phyloP scores from a whole-genome alignment of 2,329 filamentous ascomycete species.

The Lachnellula cervina region DNA sequence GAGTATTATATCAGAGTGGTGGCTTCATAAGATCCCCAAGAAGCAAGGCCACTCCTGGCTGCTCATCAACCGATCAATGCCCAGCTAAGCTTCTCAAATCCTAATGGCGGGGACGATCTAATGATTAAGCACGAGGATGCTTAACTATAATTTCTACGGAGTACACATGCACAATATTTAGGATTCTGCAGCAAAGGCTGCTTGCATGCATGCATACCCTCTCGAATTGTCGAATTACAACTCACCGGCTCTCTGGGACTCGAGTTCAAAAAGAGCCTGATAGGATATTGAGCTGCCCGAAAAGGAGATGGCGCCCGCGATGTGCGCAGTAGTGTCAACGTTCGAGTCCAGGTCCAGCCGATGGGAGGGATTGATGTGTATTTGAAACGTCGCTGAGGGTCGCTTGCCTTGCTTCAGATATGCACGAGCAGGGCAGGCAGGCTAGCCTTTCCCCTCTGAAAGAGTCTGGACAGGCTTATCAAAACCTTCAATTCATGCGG shows the following conservation, averaged over 20 bases:
- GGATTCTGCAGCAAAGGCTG: too few species aligned
- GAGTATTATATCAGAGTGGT: not conserved
- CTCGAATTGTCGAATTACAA: too few species aligned
- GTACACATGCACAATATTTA: too few species aligned
- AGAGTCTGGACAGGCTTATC: constrained; percentile 14
- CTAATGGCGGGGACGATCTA: constrained; percentile 17
- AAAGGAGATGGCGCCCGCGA: not conserved
- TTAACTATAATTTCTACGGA: not conserved
- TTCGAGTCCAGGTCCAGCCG: not conserved
- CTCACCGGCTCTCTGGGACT: too few species aligned
- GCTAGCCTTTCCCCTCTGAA: not conserved
- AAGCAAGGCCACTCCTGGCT: constrained; percentile 3
- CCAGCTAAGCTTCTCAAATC: constrained; percentile 12
- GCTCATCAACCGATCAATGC: constrained; percentile 16
- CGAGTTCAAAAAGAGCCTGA: too few species aligned
- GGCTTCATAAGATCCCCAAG: constrained; percentile 8
- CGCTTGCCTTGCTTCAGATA: not conserved
- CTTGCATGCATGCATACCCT: too few species aligned
- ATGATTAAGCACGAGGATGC: constrained; percentile 14
- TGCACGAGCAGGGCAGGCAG: not conserved
- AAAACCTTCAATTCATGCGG: constrained; percentile 6
- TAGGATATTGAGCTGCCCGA: too few species aligned
- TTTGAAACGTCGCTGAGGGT: too few species aligned
- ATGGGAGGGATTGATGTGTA: not conserved
- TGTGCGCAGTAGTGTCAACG: not conserved